Evolutionary conservation across 2,329 filamentous ascomycete genomes (phyloP).

Genomic region (Verticillium dahliae): DNA sequence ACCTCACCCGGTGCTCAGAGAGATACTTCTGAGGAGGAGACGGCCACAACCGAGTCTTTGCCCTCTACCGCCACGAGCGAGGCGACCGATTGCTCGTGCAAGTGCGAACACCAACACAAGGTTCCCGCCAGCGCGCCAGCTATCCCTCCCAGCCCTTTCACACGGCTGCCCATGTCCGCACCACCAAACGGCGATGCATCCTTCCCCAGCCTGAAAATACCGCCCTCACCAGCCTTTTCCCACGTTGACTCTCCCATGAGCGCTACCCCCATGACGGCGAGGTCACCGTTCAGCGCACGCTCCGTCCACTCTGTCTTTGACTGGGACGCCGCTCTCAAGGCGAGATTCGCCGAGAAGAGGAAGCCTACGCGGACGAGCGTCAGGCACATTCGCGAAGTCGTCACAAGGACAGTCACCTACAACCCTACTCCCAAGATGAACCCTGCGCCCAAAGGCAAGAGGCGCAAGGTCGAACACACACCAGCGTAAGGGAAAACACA

Average conservation of each 20-base stretch:
- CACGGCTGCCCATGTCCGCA: conserved; percentile 52
- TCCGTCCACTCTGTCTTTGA: conserved; percentile 67
- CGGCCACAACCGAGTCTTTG: conserved; percentile 32
- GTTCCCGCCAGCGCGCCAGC: conserved; percentile 28
- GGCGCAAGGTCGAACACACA: conserved; percentile 59
- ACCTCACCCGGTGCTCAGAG: conserved; percentile 42
- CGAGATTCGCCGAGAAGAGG: conserved; percentile 53
- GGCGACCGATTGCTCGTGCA: conserved; percentile 49
- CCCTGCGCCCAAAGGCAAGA: conserved; percentile 86
- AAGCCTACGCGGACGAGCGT: conserved; percentile 55
- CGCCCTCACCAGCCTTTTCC: conserved; percentile 66
- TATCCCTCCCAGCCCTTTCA: conserved; percentile 43
- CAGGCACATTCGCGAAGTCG: conserved; percentile 76
- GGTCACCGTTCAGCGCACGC: conserved; percentile 69
- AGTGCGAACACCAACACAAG: conserved; percentile 45
- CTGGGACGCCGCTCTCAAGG: conserved; percentile 68
- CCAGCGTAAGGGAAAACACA: not conserved
- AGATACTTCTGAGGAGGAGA: conserved; percentile 40
- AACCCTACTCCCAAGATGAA: conserved; percentile 66
- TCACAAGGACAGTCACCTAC: conserved; percentile 91
- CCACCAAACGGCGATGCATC: conserved; percentile 53
- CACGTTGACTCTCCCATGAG: conserved; percentile 64
- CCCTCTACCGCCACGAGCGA: conserved; percentile 41
- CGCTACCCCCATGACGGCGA: conserved; percentile 41
- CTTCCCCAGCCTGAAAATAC: conserved; percentile 66